Conservation (phyloP, 2,329 filamentous ascomycete species). For the Didymella sp. region DNA sequence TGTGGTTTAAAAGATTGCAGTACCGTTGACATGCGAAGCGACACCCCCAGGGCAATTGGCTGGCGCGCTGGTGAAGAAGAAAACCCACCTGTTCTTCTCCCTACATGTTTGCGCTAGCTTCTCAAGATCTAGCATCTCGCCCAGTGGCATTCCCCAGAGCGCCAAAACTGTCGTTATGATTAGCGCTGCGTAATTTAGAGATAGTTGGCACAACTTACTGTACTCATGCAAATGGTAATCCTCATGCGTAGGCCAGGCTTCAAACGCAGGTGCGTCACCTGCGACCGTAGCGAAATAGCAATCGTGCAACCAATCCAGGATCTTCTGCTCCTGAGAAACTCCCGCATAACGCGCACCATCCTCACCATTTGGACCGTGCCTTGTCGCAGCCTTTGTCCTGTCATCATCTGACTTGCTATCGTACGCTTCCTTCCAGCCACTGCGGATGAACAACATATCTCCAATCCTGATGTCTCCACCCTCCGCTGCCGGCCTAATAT, state of each 20-base stretch:
- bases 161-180: slow-evolving; percentile 40
- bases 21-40: slow-evolving; percentile 54
- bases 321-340: slow-evolving; percentile 61
- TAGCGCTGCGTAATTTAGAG: background rate
- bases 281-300: slow-evolving; percentile 71
- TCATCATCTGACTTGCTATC: slow-evolving; percentile 52
- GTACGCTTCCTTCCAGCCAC: slow-evolving; percentile 67
- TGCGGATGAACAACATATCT: slow-evolving; percentile 71
- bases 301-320: slow-evolving; percentile 72
- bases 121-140: slow-evolving; percentile 57
- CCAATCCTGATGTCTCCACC: slow-evolving; percentile 65
- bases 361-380: slow-evolving; percentile 53
- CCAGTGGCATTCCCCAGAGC: slow-evolving; percentile 51
- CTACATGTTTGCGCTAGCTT: slow-evolving; percentile 63
- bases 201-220: background rate
- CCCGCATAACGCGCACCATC: slow-evolving; percentile 58
- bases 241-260: slow-evolving; percentile 65
- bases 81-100: slow-evolving; percentile 63
- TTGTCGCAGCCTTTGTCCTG: slow-evolving; percentile 46
- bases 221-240: slow-evolving; percentile 28
- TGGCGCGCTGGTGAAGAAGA: slow-evolving; percentile 67
- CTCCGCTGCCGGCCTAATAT: slow-evolving; percentile 63
- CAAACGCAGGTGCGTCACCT: slow-evolving; percentile 69
- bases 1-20: slow-evolving; percentile 45
- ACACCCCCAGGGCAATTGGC: slow-evolving; percentile 64